Evolutionary conservation across 2,329 filamentous ascomycete species (phyloP).

Genomic region (Blastomyces gilchristii): DNA sequence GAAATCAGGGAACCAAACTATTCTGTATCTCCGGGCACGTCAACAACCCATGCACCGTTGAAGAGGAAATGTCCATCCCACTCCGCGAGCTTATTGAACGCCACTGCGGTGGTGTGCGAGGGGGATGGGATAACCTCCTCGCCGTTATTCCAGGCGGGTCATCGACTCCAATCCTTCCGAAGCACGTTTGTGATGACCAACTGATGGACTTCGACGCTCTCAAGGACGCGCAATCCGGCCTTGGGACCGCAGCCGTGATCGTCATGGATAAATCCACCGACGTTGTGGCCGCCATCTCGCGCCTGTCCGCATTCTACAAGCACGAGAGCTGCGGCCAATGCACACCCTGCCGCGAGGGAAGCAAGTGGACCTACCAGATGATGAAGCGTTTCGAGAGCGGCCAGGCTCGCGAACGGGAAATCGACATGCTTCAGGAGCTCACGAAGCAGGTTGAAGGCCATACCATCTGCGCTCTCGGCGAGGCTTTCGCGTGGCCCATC

Average conservation of each 20-base stretch:
- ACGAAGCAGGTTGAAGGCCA: constrained; percentile 99
- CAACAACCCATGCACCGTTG: constrained; percentile 95
- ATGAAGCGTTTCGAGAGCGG: constrained; percentile 95
- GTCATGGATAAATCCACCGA: constrained; percentile 99
- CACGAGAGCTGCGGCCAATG: constrained; percentile 98
- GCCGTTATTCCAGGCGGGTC: constrained; percentile 94
- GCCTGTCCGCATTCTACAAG: constrained; percentile 93
- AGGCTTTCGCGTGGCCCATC: constrained; percentile 97
- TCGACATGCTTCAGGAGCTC: constrained; percentile 98
- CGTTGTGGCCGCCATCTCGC: constrained; percentile 84
- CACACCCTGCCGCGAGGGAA: constrained; percentile 97
- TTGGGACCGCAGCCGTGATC: constrained; percentile 93
- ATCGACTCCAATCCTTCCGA: constrained; percentile 90
- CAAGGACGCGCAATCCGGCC: constrained; percentile 94
- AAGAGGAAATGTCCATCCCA: constrained; percentile 98
- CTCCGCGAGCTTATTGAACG: constrained; percentile 93
- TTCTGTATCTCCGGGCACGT: constrained; percentile 98
- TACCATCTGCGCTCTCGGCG: constrained; percentile 94
- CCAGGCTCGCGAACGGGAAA: constrained; percentile 78
- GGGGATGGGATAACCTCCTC: constrained; percentile 95
- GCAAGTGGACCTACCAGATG: constrained; percentile 98
- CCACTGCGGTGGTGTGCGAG: constrained; percentile 92
- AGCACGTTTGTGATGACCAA: constrained; percentile 81
- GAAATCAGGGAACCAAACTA: constrained; percentile 94
- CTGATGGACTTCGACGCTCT: constrained; percentile 98